Base-by-base conservation (phyloP, 2,329 filamentous ascomycete genomes). In the Sarocladium brachiariae region DNA sequence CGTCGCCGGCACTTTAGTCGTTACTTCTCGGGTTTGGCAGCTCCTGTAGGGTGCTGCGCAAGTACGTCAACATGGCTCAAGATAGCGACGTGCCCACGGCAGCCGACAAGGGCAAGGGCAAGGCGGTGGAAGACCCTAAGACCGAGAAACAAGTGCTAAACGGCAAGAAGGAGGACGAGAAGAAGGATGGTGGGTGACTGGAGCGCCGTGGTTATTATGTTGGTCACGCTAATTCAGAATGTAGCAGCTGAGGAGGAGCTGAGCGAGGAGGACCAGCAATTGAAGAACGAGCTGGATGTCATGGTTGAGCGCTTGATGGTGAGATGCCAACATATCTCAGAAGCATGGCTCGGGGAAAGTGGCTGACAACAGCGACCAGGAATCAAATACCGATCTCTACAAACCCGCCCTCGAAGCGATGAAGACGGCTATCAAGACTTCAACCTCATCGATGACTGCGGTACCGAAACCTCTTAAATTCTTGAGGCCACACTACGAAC, bases 401-500 rank as follows among this genome's bases (percentile, higher is more conserved):
- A 92, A 91, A 68, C 82, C 91, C 53, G 87, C 93, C 50, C 77
- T 99, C 59, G 91, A 97, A 70, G 87, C 90, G 59, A 96, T 99
- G 83, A 97, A 96, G 76, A 89, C 85, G 63, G 95, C 89, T 65
- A 99, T 99, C 77, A 97, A 96, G 77, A 99, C 93, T 51, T 96
- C 93, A 53, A 99, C 93, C 58, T 97, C 91, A 53, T 99, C 95
- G 41, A 99, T 99, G 93, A 99, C 93, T 46, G 93, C 93, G 53
- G 93, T 99, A 55, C 93, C 95, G 21, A 99, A 99, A 73, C 93
- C 93, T 30, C 80, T 99, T 62, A 99, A 99, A 72, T 99, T 99
- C 69, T 81, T 99, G 56, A 83, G 93, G 74, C 93, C 92, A 59
- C 92, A 99, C 70, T 99, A 97, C 73, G 87, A 95, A 70, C 83